Conservation (phyloP, 768 basidiomycete genomes). For the Lenzites betulinus region DNA sequence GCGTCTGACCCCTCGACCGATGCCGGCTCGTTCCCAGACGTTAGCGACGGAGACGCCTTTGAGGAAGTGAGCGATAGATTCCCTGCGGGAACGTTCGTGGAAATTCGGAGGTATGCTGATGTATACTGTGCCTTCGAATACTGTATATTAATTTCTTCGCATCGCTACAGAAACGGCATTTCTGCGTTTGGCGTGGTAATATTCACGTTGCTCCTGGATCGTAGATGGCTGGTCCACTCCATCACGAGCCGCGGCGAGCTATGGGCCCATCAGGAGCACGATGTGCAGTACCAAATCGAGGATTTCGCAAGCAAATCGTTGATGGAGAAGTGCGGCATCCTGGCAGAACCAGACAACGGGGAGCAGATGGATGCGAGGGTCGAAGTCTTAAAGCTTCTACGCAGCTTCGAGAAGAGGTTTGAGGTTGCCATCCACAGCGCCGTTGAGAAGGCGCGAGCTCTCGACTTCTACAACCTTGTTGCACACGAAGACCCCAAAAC, state of each 20-base stretch:
- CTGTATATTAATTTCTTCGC: background rate
- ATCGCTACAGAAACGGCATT: background rate
- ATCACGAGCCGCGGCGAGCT: conserved; percentile 48
- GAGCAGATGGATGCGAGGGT: conserved; percentile 60
- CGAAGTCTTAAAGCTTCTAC: conserved; percentile 60
- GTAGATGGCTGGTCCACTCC: conserved; percentile 5
- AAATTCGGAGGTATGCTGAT: conserved; percentile 32
- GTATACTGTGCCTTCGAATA: background rate
- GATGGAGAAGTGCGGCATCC: conserved; percentile 48
- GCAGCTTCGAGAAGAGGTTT: conserved; percentile 50
- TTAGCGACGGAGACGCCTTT: background rate
- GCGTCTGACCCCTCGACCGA: background rate
- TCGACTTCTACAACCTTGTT: conserved; percentile 43
- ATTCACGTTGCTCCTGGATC: background rate
- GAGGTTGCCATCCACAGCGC: conserved; percentile 42
- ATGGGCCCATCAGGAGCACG: conserved; percentile 48
- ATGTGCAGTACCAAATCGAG: conserved; percentile 65
- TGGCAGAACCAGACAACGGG: conserved; percentile 26
- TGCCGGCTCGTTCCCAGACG: background rate
- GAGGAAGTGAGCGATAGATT: conserved; percentile 18
- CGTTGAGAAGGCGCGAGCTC: conserved; percentile 29
- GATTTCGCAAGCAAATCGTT: conserved; percentile 50
- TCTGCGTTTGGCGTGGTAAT: conserved; percentile 23
- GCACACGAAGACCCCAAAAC: conserved; percentile 46
- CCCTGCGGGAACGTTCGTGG: conserved; percentile 35